phyloP scores from a whole-genome alignment of 1,284 basidiomycete species.

The Hypsizygus ulmarius region DNA sequence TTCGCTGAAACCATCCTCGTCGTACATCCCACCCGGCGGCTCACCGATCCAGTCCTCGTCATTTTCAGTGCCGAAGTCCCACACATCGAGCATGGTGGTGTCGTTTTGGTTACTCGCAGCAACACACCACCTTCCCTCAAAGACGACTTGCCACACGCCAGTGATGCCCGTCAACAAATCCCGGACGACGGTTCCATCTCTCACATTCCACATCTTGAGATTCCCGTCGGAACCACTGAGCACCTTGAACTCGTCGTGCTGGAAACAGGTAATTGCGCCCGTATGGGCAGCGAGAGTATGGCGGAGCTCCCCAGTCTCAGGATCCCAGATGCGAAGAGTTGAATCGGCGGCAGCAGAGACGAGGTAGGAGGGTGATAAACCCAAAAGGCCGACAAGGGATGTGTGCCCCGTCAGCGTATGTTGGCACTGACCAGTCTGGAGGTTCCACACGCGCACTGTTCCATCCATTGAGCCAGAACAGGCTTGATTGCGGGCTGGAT shows the following conservation, averaged over 20 bases:
- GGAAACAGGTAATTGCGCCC: conserved; percentile 95
- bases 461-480: conserved; percentile 97
- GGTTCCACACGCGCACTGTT: conserved; percentile 90
- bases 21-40: conserved; percentile 45
- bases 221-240: conserved; percentile 93
- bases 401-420: conserved; percentile 84
- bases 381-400: conserved; percentile 84
- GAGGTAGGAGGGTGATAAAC: conserved; percentile 82
- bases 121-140: conserved; percentile 89
- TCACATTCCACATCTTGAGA: conserved; percentile 94
- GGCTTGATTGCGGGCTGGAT: conserved; percentile 80
- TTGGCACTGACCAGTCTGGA: conserved; percentile 75
- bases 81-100: conserved; percentile 78
- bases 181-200: conserved; percentile 78
- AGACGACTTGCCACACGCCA: conserved; percentile 95
- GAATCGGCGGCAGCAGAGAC: conserved; percentile 95
- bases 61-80: conserved; percentile 75
- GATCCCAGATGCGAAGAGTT: conserved; percentile 90
- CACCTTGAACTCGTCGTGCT: conserved; percentile 95
- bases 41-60: conserved; percentile 46
- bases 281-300: conserved; percentile 85
- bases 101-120: conserved; percentile 85
- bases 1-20: conserved; percentile 47
- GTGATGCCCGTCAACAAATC: conserved; percentile 87
- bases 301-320: conserved; percentile 73